These are phyloP conservation scores for Inonotus hispidus DNA, from an alignment of 1,284 basidiomycete genomes.

Conservation along the genomic window DNA sequence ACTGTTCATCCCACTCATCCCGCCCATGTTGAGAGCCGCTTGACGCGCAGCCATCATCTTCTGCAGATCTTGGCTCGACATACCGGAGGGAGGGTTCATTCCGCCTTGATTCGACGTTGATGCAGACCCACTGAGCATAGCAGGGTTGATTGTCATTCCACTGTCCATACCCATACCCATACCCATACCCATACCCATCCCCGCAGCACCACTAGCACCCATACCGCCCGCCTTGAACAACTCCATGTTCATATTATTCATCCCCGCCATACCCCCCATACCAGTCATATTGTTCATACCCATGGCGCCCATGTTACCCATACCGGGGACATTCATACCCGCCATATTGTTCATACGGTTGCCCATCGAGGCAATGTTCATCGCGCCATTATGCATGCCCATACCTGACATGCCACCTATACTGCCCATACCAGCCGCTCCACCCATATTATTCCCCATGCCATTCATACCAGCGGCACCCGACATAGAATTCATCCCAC, in stretches of 20 bases:
- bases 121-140: constrained; percentile 14
- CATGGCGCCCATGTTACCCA: not conserved
- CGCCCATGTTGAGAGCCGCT: constrained; percentile 2
- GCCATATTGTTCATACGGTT: not conserved
- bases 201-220: constrained; percentile 2
- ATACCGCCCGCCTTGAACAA: not conserved
- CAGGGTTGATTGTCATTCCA: constrained; percentile 13
- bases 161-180: not conserved
- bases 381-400: constrained; percentile 7
- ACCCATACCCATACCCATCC: constrained; percentile 1
- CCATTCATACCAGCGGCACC: constrained; percentile 1
- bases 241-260: constrained; percentile 11
- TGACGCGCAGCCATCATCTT: constrained; percentile 19
- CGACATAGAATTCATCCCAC: not conserved
- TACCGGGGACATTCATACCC: not conserved
- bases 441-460: not conserved
- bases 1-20: constrained; percentile 10
- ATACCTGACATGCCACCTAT: constrained; percentile 4
- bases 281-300: not conserved
- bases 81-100: not conserved
- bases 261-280: constrained; percentile 4
- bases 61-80: constrained; percentile 18
- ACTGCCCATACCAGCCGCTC: not conserved
- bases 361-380: constrained; percentile 5
- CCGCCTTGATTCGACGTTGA: not conserved